Evolutionary conservation across 805 yeast species (phyloP), one percentile per base, ranked within the genome.

Genomic region (Schizosaccharomyces osmophilus): DNA sequence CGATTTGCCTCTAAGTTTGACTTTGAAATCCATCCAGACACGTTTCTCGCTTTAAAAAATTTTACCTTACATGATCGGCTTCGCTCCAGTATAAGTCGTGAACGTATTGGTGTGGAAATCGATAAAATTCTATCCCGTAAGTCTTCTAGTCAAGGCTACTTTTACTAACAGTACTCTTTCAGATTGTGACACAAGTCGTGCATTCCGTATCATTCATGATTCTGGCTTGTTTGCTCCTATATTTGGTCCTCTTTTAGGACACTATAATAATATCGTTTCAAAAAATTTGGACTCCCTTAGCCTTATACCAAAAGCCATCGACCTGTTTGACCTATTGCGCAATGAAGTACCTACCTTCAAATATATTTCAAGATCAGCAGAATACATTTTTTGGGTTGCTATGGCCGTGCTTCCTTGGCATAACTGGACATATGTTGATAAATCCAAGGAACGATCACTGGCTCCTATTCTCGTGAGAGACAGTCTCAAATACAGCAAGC

Each of bases 91-190:
- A 88, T 93, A 59, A 85, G 95, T 62, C 77, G 93, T 61, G 98
- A 93, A 70, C 77, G 98, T 64, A 82, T 93, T 22, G 97, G 96
- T 2, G 81, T 80, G 5, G 98, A 93, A 68, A 71, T 89, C 59
- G 82, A 78, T 58, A 93, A 93, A 70, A 84, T 84, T 43, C 73
- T 90, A n/a, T 64, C 57, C 55, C 62, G 60, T 55, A 65, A 43
- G 67, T 65, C n/a, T 24, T 64, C 36, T 39, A 63, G 58, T 55
- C 29, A 61, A 61, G 19, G 36, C 61, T 13, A 55, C 64, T 17
- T 66, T 64, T 51, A 22, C 60, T 43, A 62, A 62, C 17, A 24
- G 11, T 17, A 17, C n/a, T 51, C 19, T 24, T 19, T 24, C 24
- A 51, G 57, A 51, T 29, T 24, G 36, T 24, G 26, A 51, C n/a